These are phyloP conservation scores for Aureobasidium sp. DNA, from an alignment of 2,329 filamentous ascomycete genomes.

Conservation along the genomic window DNA sequence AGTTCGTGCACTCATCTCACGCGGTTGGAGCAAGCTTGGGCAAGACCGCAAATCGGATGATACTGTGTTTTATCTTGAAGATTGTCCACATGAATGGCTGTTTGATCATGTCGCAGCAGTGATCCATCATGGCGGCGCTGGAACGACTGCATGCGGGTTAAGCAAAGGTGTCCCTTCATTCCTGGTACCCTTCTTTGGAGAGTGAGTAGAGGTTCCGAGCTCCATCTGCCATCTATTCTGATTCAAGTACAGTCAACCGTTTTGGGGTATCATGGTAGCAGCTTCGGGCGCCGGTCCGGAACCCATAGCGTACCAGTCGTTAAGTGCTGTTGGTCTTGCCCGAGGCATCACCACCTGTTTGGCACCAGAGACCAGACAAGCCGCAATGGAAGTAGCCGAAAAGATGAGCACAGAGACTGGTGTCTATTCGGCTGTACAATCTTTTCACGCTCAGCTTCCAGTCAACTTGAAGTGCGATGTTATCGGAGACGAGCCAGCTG, in stretches of 20 bases:
- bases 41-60: slow-evolving; percentile 26
- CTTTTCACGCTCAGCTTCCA: background rate
- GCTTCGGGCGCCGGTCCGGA: slow-evolving; percentile 36
- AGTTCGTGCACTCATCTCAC: slow-evolving; percentile 32
- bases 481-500: background rate
- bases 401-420: background rate
- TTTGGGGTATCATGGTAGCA: slow-evolving; percentile 40
- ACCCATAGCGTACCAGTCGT: slow-evolving; percentile 24
- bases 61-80: slow-evolving; percentile 31
- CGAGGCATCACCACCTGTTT: background rate
- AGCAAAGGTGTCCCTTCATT: slow-evolving; percentile 32
- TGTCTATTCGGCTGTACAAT: background rate
- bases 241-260: slow-evolving; percentile 30
- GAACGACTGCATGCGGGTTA: slow-evolving; percentile 33
- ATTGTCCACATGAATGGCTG: slow-evolving; percentile 28
- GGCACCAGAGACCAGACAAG: background rate
- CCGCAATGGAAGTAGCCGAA: background rate
- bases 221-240: slow-evolving; percentile 14
- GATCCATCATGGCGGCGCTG: slow-evolving; percentile 33
- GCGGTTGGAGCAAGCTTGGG: slow-evolving; percentile 34
- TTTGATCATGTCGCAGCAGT: slow-evolving; percentile 32
- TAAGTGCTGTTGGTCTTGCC: background rate
- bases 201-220: slow-evolving; percentile 21
- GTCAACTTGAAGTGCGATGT: background rate
- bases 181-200: slow-evolving; percentile 39